Percentiles rank a stretch among this genome's conserved stretches.
Conservation (phyloP, 352 stramenopile species). For the Globisporangium orthogonon region DNA sequence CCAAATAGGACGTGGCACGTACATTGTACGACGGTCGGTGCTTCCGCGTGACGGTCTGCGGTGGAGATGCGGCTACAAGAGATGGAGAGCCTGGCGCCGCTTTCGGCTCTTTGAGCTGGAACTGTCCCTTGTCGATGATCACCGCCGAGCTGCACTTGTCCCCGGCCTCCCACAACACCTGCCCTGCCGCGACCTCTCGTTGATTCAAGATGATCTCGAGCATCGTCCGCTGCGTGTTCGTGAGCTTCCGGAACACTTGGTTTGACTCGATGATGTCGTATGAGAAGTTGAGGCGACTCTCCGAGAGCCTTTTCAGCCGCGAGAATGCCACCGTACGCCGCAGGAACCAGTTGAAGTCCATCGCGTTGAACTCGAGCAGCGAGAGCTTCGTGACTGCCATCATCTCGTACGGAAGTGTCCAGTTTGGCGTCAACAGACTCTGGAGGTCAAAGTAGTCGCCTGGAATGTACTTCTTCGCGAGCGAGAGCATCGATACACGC, state of each 20-base stretch:
- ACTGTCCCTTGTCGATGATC: constrained; percentile 75
- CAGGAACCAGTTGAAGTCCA: constrained; percentile 86
- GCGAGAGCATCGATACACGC: constrained; percentile 51
- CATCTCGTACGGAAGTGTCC: constrained; percentile 56
- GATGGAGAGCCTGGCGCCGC: constrained; percentile 4
- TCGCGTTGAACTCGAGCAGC: constrained; percentile 69
- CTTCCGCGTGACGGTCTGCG: constrained; percentile 25
- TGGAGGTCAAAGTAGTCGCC: constrained; percentile 89
- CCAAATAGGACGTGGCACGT: constrained; percentile 9
- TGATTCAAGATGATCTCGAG: constrained; percentile 77
- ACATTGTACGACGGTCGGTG: constrained; percentile 51
- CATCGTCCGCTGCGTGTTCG: constrained; percentile 74
- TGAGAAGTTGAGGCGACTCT: constrained; percentile 72
- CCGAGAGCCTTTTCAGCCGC: constrained; percentile 64
- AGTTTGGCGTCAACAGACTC: constrained; percentile 68
- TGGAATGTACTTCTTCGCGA: constrained; percentile 71
- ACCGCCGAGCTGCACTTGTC: constrained; percentile 59
- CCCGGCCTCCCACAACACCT: constrained; percentile 71
- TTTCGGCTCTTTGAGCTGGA: constrained; percentile 58
- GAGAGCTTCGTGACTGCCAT: constrained; percentile 61
- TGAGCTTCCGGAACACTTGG: constrained; percentile 76
- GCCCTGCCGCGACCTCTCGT: constrained; percentile 45
- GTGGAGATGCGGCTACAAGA: constrained; percentile 6
- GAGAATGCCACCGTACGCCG: constrained; percentile 57
- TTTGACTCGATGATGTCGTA: constrained; percentile 81